These are phyloP conservation scores for Yamadazyma aaseri DNA, from an alignment of 1,139 yeast genomes.

Conservation along the genomic window DNA sequence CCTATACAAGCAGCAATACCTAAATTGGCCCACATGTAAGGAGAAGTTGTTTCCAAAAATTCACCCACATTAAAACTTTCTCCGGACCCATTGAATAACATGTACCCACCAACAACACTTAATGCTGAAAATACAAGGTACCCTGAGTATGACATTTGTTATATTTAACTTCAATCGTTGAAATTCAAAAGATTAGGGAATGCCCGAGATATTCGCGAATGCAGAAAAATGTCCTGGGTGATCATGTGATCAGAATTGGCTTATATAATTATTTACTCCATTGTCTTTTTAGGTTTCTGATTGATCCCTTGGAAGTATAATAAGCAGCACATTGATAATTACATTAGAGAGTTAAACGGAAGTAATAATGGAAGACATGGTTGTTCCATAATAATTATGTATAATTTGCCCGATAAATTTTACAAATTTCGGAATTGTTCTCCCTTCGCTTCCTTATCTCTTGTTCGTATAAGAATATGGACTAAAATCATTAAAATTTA, in stretches of 20 bases:
- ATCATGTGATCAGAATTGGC: too few relatives aligned
- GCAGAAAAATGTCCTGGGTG: too few relatives aligned
- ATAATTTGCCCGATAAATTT: too few relatives aligned
- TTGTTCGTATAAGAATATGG: not conserved
- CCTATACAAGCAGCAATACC: conserved; percentile 96
- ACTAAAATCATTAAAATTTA: too few relatives aligned
- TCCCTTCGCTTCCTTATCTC: not conserved
- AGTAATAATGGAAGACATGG: too few relatives aligned
- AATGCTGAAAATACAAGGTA: conserved; percentile 28
- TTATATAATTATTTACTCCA: too few relatives aligned
- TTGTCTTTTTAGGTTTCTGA: too few relatives aligned
- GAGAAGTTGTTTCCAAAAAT: conserved; percentile 82
- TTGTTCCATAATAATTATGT: too few relatives aligned
- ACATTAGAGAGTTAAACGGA: too few relatives aligned
- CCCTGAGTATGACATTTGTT: conserved; percentile 11
- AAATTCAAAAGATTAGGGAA: not conserved
- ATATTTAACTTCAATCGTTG: not conserved
- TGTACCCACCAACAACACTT: conserved; percentile 52
- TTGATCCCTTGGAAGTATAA: too few relatives aligned
- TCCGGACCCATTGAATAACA: conserved; percentile 90
- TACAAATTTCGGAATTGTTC: not conserved
- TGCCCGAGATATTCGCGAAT: not conserved
- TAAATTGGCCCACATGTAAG: conserved; percentile 94
- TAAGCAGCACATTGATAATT: too few relatives aligned
- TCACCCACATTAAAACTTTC: conserved; percentile 88